Percentiles rank a stretch among this genome's conserved stretches.
phyloP scores from a whole-genome alignment of 805 yeast species.

The Pichia ethanolica region DNA sequence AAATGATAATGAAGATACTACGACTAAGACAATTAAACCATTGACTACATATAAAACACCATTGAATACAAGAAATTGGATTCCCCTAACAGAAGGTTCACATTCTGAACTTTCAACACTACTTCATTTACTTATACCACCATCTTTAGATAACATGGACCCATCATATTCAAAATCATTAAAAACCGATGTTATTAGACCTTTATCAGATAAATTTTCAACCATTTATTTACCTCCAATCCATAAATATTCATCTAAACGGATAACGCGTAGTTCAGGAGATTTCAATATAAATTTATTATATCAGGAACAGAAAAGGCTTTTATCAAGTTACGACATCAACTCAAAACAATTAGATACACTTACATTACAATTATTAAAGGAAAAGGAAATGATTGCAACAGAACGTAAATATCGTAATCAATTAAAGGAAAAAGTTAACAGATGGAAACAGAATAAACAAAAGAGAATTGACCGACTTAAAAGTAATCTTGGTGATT shows the following conservation, averaged over 20 bases:
- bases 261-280: conserved; percentile 6
- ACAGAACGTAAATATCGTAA: conserved; percentile 17
- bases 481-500: conserved; percentile 3
- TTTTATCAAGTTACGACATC: conserved; percentile 21
- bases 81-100: conserved; percentile 2
- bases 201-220: conserved; percentile 17
- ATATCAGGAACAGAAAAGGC: conserved; percentile 15
- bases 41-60: conserved; percentile 8
- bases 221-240: conserved; percentile 22
- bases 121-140: conserved; percentile 6
- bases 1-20: background rate
- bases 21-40: background rate
- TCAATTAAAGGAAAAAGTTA: conserved; percentile 14
- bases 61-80: conserved; percentile 5
- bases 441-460: conserved; percentile 12
- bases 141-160: background rate
- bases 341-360: conserved; percentile 22
- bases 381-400: conserved; percentile 15
- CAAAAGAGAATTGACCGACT: conserved; percentile 10
- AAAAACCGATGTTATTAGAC: conserved; percentile 15
- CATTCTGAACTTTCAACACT: conserved; percentile 7
- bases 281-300: conserved; percentile 22
- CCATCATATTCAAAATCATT: conserved; percentile 2
- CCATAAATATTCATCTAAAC: background rate
- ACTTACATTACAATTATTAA: conserved; percentile 16